Evolutionary conservation across 73 alveolate genomes (phyloP), one percentile per base, ranked within the genome.

Genomic region (Tetrahymena thermophila): DNA sequence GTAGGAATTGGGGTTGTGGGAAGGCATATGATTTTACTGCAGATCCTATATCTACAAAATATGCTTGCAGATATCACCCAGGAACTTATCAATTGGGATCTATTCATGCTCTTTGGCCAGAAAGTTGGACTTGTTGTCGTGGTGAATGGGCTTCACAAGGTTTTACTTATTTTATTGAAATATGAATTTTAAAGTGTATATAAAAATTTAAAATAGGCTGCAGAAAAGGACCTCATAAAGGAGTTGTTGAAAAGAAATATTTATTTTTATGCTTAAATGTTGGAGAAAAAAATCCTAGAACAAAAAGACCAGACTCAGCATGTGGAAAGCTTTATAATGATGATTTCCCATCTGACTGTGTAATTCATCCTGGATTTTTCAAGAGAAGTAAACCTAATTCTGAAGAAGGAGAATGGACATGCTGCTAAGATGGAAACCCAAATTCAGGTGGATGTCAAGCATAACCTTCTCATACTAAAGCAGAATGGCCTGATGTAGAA

Each of bases 101-200:
- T 56, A 98, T 97, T 94, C 98, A 98, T 94, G 99, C 99, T 23
- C 97, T 98, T 93, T 99, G 99, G 99, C 99, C 99, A 28, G 99
- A 99, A 97, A 97, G 99, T 93, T 99, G 99, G 99, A 98, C 99
- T 35, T 99, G 99, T 97, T 99, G 99, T 96, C 97, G 99, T 94
- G 98, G 98, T 95, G 97, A 96, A 56, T 99, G 99, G 99, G 99
- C 98, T 94, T 95, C 99, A 10, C 98, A 98, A 43, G 99, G 89
- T 71, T n/a, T 19, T 13, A 19, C 23, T 25, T 16, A 56, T 56
- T 28, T 25, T 71, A 10, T 71, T 25, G 17, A n/a, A 71, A 71
- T 7, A 71, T 5, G n/a, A 25, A 7, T 28, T 31, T 71, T 28
- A 71, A 11, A 19, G 2, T 1, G 4, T 71, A n/a, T n/a, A n/a